These are phyloP conservation scores for Venustampulla echinocandica DNA, from an alignment of 495 filamentous ascomycete species.

Conservation along the genomic window DNA sequence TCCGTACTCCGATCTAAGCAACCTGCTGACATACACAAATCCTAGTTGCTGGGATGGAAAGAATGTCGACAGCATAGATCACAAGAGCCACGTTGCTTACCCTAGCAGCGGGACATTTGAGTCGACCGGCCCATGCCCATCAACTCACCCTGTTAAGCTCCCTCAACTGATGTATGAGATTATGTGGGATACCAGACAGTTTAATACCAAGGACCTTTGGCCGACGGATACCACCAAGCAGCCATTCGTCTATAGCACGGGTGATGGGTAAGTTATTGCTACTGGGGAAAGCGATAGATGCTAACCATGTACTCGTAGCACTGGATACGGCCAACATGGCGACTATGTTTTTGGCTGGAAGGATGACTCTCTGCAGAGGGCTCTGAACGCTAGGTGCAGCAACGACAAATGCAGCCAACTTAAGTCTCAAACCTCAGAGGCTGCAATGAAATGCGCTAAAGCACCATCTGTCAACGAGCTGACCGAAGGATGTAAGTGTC, in stretches of 20 bases:
- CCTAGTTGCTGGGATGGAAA: slow-evolving; percentile 17
- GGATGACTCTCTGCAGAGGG: slow-evolving; percentile 34
- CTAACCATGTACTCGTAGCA: slow-evolving; percentile 1
- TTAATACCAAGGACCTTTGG: slow-evolving; percentile 60
- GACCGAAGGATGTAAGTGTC: slow-evolving; percentile 35
- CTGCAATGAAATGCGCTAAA: slow-evolving; percentile 34
- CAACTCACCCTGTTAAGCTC: slow-evolving; percentile 45
- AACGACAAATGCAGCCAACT: slow-evolving; percentile 27
- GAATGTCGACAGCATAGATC: slow-evolving; percentile 31
- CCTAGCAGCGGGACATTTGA: slow-evolving; percentile 31
- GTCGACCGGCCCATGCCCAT: slow-evolving; percentile 34
- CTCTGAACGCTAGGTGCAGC: slow-evolving; percentile 28
- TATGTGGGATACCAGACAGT: slow-evolving; percentile 39
- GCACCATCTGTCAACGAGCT: slow-evolving; percentile 31
- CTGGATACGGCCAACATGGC: slow-evolving; percentile 51
- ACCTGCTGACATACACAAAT: not conserved
- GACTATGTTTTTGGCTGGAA: slow-evolving; percentile 71
- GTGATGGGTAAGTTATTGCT: slow-evolving; percentile 7
- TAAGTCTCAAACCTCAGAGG: slow-evolving; percentile 27
- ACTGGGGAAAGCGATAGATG: not conserved
- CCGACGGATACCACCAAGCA: slow-evolving; percentile 36
- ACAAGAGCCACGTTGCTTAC: slow-evolving; percentile 3
- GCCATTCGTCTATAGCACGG: slow-evolving; percentile 68
- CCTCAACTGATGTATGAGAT: slow-evolving; percentile 53
- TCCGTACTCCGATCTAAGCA: no score